These are phyloP conservation scores for Avena atlantica DNA, from an alignment of 176 grass and related monocot species.

Conservation along the genomic window DNA sequence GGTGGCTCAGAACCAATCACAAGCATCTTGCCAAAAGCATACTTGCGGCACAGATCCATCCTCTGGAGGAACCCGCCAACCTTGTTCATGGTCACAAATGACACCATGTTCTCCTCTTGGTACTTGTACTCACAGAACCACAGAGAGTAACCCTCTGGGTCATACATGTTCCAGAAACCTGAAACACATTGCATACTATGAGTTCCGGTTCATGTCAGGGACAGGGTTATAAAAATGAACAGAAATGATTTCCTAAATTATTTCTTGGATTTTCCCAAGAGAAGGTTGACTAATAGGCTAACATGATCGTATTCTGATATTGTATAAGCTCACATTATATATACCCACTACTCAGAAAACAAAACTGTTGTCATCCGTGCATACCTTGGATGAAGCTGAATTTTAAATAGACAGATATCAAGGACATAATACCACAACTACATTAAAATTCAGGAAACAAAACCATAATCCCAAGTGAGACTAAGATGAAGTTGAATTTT, in stretches of 20 bases:
- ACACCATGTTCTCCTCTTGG: conserved; percentile 89
- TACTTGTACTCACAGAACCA: conserved; percentile 99
- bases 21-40: conserved; percentile 98
- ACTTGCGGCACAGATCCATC: conserved; percentile 92
- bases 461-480: neutral
- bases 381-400: neutral
- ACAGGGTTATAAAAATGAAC: neutral
- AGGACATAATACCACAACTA: neutral
- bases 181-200: conserved; percentile 6
- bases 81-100: conserved; percentile 94
- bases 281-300: neutral
- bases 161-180: conserved; percentile 99
- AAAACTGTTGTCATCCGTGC: neutral
- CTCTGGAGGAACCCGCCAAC: conserved; percentile 92
- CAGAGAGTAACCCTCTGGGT: conserved; percentile 93
- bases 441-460: neutral
- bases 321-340: neutral
- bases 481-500: neutral
- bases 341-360: neutral
- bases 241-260: neutral
- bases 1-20: conserved; percentile 75
- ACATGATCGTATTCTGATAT: neutral
- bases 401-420: neutral
- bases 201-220: neutral
- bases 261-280: neutral